A percentile compares a stretch with the other conserved stretches of the same genome.
Conservation (phyloP, 164 flowering plant genomes). For the Tetracentron sinense region DNA sequence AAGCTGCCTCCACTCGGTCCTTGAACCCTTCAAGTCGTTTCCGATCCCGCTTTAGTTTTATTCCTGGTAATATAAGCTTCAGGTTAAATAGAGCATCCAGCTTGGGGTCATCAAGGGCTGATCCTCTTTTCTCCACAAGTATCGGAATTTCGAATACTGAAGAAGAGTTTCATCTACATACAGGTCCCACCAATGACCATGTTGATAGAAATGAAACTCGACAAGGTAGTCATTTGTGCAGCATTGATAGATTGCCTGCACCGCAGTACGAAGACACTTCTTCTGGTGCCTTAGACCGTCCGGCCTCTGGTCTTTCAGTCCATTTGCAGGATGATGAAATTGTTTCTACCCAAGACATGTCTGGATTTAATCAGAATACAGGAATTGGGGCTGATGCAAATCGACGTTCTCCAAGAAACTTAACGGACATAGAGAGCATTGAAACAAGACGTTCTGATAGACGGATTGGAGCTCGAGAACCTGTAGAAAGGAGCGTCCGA, state of each 20-base stretch:
- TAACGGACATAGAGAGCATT: constrained; percentile 28
- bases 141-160: constrained; percentile 34
- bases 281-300: constrained; percentile 18
- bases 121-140: constrained; percentile 46
- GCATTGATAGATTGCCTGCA: constrained; percentile 22
- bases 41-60: constrained; percentile 61
- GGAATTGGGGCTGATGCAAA: constrained; percentile 20
- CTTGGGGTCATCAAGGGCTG: constrained; percentile 59
- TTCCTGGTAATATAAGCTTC: constrained; percentile 66
- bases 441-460: constrained; percentile 45
- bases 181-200: constrained; percentile 19
- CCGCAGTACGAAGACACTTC: constrained; percentile 23
- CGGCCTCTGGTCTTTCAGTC: constrained; percentile 19
- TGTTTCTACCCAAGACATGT: constrained; percentile 22
- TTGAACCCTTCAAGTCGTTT: constrained; percentile 43
- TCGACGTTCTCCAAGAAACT: constrained; percentile 30
- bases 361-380: constrained; percentile 19
- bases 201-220: constrained; percentile 24
- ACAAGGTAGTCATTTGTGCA: constrained; percentile 25
- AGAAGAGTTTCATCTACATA: constrained; percentile 27
- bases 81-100: constrained; percentile 68
- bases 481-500: constrained; percentile 67
- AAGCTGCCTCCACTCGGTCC: constrained; percentile 31
- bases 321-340: constrained; percentile 24
- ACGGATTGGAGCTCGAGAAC: constrained; percentile 57